phyloP scores from a whole-genome alignment of 164 flowering plant genomes.

The Annona cherimola region DNA sequence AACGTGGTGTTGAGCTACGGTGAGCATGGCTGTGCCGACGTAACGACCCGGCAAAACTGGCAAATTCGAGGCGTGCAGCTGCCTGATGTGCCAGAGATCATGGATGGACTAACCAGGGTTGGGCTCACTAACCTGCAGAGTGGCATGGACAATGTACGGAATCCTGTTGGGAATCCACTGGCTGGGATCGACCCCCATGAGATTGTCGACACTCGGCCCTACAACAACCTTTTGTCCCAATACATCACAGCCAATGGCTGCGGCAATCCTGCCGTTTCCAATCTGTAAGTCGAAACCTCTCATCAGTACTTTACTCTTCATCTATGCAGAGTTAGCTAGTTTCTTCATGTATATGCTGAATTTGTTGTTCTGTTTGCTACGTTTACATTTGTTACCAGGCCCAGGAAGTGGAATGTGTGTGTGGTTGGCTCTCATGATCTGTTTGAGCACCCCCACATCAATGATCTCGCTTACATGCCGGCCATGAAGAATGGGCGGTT shows the following conservation, averaged over 20 bases:
- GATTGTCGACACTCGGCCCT: conserved; percentile 85
- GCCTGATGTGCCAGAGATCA: conserved; percentile 81
- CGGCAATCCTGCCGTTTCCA: conserved; percentile 67
- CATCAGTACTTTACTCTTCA: background rate
- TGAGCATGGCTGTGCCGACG: conserved; percentile 85
- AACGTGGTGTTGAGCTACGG: conserved; percentile 77
- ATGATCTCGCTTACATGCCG: conserved; percentile 97
- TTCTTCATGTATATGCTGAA: background rate
- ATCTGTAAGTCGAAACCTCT: conserved; percentile 50
- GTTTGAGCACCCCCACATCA: conserved; percentile 95
- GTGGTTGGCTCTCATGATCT: conserved; percentile 95
- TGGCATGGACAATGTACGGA: conserved; percentile 98
- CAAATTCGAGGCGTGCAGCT: conserved; percentile 87
- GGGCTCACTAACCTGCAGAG: conserved; percentile 93
- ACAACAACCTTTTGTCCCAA: conserved; percentile 67
- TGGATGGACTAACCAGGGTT: conserved; percentile 64
- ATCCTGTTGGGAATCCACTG: conserved; percentile 91
- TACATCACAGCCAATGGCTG: conserved; percentile 67
- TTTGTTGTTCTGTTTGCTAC: background rate
- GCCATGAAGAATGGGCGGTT: conserved; percentile 73
- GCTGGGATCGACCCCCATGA: conserved; percentile 89
- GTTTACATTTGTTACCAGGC: conserved; percentile 38
- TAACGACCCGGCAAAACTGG: conserved; percentile 96
- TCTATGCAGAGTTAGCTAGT: background rate
- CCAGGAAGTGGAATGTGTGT: conserved; percentile 96